A percentile compares a stretch with the other conserved stretches of the same genome.
Conservation (phyloP, 495 filamentous ascomycete species). For the Rhypophila decipiens region DNA sequence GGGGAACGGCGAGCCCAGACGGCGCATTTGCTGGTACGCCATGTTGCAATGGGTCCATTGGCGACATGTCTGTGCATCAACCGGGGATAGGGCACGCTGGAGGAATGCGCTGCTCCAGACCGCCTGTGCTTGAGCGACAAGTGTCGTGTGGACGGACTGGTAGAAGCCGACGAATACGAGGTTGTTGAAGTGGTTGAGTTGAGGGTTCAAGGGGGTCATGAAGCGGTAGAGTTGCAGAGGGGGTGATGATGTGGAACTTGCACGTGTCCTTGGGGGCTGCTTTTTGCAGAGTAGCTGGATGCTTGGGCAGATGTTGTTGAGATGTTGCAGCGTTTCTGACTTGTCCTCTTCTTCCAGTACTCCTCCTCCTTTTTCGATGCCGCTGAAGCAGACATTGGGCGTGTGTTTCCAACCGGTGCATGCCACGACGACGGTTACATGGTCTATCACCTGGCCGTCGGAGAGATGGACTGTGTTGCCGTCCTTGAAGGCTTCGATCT, state of each 20-base stretch:
- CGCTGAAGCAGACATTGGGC: too few relatives aligned
- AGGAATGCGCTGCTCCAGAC: background rate
- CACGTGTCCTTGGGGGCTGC: background rate
- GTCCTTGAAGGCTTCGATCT: too few relatives aligned
- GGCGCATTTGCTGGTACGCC: background rate
- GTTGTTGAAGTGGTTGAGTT: background rate
- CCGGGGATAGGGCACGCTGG: background rate
- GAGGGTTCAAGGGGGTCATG: background rate
- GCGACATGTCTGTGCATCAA: too few relatives aligned
- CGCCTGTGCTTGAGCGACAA: background rate
- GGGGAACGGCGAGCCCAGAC: background rate
- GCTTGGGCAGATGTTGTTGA: background rate
- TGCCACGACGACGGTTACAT: too few relatives aligned
- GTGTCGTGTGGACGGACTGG: background rate
- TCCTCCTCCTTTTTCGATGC: too few relatives aligned
- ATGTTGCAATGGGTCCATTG: background rate
- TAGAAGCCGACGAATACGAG: background rate
- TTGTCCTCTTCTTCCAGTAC: too few relatives aligned
- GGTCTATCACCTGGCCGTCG: background rate
- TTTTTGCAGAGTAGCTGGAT: background rate
- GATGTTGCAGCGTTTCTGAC: background rate
- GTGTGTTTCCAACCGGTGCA: too few relatives aligned
- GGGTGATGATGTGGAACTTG: background rate
- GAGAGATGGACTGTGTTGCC: background rate
- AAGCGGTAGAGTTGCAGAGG: background rate